Conservation (phyloP, 2,329 filamentous ascomycete species). For the Verticillium albo-atrum region DNA sequence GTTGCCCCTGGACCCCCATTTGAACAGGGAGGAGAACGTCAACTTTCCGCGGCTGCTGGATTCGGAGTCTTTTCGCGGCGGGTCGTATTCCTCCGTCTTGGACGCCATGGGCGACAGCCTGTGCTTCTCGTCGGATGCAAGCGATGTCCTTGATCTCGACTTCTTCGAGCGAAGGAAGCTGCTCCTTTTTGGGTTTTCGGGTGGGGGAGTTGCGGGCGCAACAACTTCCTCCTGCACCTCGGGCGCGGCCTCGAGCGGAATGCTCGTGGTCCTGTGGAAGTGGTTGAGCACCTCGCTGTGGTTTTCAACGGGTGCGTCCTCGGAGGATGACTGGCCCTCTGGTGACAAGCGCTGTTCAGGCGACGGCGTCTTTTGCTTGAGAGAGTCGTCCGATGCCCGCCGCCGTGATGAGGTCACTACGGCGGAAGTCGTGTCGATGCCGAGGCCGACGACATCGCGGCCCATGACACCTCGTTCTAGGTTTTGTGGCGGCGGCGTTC, state of each 20-base stretch:
- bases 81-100: constrained; percentile 43
- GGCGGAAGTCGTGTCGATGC: constrained; percentile 50
- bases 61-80: constrained; percentile 50
- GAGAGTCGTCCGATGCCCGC: constrained; percentile 32
- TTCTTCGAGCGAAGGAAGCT: constrained; percentile 39
- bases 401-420: constrained; percentile 53
- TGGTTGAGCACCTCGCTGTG: constrained; percentile 16
- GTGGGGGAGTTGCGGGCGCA: constrained; percentile 9
- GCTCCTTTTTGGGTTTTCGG: constrained; percentile 1
- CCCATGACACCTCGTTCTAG: constrained; percentile 58
- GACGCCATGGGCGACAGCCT: constrained; percentile 27
- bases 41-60: constrained; percentile 40
- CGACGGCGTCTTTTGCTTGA: constrained; percentile 24
- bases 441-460: constrained; percentile 52
- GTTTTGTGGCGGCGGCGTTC: constrained; percentile 48
- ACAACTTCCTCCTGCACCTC: constrained; percentile 12
- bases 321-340: constrained; percentile 6
- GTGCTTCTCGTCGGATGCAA: constrained; percentile 32
- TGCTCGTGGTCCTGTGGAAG: constrained; percentile 47
- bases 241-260: constrained; percentile 27
- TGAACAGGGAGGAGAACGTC: constrained; percentile 72
- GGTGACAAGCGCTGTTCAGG: constrained; percentile 4
- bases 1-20: constrained; percentile 51
- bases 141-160: constrained; percentile 46
- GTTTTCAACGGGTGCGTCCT: constrained; percentile 20